Base-by-base conservation (phyloP, 768 basidiomycete species). In the Macrolepiota fuliginosa region DNA sequence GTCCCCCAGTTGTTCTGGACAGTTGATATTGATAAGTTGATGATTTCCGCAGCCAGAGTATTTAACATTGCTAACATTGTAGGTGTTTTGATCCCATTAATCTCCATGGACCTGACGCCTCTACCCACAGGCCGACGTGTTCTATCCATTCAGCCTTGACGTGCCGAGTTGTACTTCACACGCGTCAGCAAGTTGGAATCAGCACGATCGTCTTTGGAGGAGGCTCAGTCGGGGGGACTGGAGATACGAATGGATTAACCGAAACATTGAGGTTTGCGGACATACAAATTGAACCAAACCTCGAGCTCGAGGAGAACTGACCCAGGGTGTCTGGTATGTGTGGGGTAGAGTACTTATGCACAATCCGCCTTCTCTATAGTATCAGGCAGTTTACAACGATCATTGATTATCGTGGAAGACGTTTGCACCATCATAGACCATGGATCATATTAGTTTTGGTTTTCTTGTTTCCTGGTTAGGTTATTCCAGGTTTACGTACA, bases 121-220 rank as follows among this genome's bases (percentile, higher is more conserved):
- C 2, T 35, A n/a, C 15, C 24, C 47, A 25, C 4, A 61, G 60
- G n/a, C 60, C 52, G 12, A 54, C 54, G 53, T 52, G 53, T 17
- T 54, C 60, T 19, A 25, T 61, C 9, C 60, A 61, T 25, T 54
- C 60, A 15, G 35, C 54, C 46, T 47, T 61, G 19, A 9, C 42
- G 7, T 61, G 60, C 17, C 53, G 60, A 5, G 39, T 54, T 4
- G 53, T 61, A 13, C 60, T 61, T 39, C 60, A 61, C 40, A 61
- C 60, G 4, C 52, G 60, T 5, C 11, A 54, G 42, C 53, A 46
- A 19, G 53, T 37, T 15, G 47, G 11, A 17, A 32, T 52, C n/a
- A n/a, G 15, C 15, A 54, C 45, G 2, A 17, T 61, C 37, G 54
- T 1, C 15, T 42, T 57, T 57, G 56, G 56, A 12, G 17, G 39